Base-by-base conservation (phyloP, 768 basidiomycete species). In the Rhizopogon vesiculosus region DNA sequence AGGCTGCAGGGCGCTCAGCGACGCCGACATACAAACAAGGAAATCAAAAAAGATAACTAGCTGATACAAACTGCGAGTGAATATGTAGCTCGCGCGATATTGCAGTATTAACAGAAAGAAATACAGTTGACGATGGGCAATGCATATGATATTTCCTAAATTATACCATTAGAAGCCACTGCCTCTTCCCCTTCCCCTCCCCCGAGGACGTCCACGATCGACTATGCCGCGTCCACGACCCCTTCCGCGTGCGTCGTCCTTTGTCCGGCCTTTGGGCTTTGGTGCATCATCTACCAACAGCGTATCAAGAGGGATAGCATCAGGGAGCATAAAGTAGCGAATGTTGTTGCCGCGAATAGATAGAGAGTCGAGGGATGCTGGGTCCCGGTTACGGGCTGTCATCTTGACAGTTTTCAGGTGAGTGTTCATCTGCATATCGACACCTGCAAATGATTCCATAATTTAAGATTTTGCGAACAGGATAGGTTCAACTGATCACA, bases 351-450 rank as follows among this genome's bases (percentile, higher is more conserved):
- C 96, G 52, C 96, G 85, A 66, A 99, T 95, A 39, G 93, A 94
- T 48, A 98, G 80, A 3, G 88, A 80, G 72, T 99, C 96, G 53
- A 98, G 85, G 19, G 90, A 77, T 28, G 85, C 75, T 4, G 94
- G 91, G 54, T 94, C 91, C 57, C 91, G 89, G 69, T 93, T 94
- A 53, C 93, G 85, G 31, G 85, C 80, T n/a, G 93, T 93, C 79
- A 98, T 87, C 75, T 97, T 98, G 61, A 99, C 91, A 46, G 93
- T 92, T 78, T 99, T 99, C 51, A 99, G 80, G 64, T 98, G 90
- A 3, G 96, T 98, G 77, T 98, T 98, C 96, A 99, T 99, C 67
- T 96, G 93, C 82, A 96, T 94, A 74, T 99, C 96, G 50, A 99
- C 97, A 56, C 94, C 96, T 98, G 70, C 15, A 41, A 35, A 55